Base-by-base conservation (phyloP, 805 yeast genomes). In the Starmerella apis region DNA sequence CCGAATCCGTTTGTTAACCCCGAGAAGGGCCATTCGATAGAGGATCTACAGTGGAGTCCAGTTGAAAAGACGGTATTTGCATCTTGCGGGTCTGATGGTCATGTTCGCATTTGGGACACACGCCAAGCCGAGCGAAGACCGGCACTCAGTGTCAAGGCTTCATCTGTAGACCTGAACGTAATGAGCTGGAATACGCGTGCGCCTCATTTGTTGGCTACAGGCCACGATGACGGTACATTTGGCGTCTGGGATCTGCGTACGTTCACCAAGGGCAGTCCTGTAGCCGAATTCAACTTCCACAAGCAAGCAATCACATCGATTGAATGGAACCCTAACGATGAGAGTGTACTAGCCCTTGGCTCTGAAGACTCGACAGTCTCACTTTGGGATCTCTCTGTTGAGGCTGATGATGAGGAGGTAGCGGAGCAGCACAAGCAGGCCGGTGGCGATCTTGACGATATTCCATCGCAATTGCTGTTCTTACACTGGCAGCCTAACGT, bases 401-500 rank as follows among this genome's bases (percentile, higher is more conserved):
- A 92, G 70, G 97, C 97, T 3, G 98, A 88, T 66, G 97, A 92
- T 64, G 97, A 90, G 64, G 98, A 90, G 68, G 83, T 90, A 57
- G 79, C 84, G 51, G 83, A 82, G 62, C 96, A 90, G 69, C 77
- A 79, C 59, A 75, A 78, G 50, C 92, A 83, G 60, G 76, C 80
- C 36, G 75, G 76, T 59, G 67, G 68, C 14, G 96, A 88, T 60
- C 71, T 92, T 57, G 81, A 80, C 57, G 94, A 83, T 61, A 85
- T 90, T 56, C 98, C 98, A 16, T 92, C 97, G 20, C 98, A 92
- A 68, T 74, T 92, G 61, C 71, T 92, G 65, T 92, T 92, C 70
- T 95, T 90, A 41, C 98, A 92, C 67, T 92, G 97, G 97, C 98
- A 92, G 71, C 80, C 81, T 60, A 94, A 92, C 62, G 96, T 90